These are phyloP conservation scores for Byssoonygena ceratinophila DNA, from an alignment of 2,329 filamentous ascomycete species.

Conservation along the genomic window DNA sequence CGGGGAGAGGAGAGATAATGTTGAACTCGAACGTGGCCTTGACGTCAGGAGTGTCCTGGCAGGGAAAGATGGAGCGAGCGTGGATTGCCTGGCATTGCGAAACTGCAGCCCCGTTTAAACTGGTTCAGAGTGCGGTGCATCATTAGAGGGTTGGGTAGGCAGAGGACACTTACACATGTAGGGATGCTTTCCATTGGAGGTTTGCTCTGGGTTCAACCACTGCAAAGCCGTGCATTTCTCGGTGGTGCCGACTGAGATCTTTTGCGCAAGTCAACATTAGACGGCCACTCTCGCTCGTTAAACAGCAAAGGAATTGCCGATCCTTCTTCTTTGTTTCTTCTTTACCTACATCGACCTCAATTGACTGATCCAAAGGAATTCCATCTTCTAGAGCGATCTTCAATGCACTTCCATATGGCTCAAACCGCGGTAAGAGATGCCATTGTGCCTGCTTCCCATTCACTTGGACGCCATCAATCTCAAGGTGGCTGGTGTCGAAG, in stretches of 20 bases:
- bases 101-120: slow-evolving; percentile 38
- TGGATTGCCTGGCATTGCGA: slow-evolving; percentile 97
- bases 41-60: slow-evolving; percentile 93
- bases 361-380: slow-evolving; percentile 36
- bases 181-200: slow-evolving; percentile 86
- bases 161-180: slow-evolving; percentile 60
- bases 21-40: slow-evolving; percentile 92
- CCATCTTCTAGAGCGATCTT: slow-evolving; percentile 41
- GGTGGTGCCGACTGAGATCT: slow-evolving; percentile 70
- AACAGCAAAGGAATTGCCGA: background rate
- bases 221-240: slow-evolving; percentile 82
- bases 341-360: slow-evolving; percentile 40
- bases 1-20: slow-evolving; percentile 73
- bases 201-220: slow-evolving; percentile 89
- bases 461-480: slow-evolving; percentile 61
- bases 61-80: slow-evolving; percentile 84
- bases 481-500: slow-evolving; percentile 76
- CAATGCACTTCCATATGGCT: slow-evolving; percentile 52
- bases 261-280: background rate
- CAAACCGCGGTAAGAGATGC: slow-evolving; percentile 57
- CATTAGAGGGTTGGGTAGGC: background rate
- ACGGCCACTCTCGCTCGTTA: background rate
- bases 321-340: background rate
- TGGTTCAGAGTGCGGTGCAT: slow-evolving; percentile 1
- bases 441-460: slow-evolving; percentile 56